Evolutionary conservation across 306 rosid species (phyloP).

Genomic region (Begonia peltatifolia): DNA sequence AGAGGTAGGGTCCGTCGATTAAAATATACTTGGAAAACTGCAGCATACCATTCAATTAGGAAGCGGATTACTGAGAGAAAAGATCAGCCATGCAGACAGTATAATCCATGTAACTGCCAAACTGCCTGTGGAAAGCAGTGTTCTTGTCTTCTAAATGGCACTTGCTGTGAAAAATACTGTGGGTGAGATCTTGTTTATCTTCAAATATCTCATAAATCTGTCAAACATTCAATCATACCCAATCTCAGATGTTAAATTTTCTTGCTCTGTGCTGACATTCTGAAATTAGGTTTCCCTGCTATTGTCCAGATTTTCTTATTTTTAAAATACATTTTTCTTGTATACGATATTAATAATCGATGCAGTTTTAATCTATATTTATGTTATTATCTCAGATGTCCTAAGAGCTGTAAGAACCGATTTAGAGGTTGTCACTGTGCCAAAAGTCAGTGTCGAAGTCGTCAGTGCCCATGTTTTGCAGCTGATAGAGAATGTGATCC

Average conservation of each 20-base stretch:
- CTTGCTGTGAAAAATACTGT: conserved; percentile 97
- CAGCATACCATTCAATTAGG: conserved; percentile 93
- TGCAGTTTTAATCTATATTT: background rate
- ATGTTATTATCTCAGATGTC: conserved; percentile 44
- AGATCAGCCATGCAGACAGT: conserved; percentile 98
- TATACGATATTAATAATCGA: no score
- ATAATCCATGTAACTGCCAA: conserved; percentile 91
- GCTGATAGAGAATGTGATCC: conserved; percentile 99
- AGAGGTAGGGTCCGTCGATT: conserved; percentile 97
- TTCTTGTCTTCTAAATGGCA: conserved; percentile 83
- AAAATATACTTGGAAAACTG: conserved; percentile 96
- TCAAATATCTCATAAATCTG: no score
- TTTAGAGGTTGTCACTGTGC: conserved; percentile 99
- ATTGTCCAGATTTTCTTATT: background rate
- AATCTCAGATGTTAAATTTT: background rate
- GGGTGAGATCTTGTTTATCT: conserved; percentile 49
- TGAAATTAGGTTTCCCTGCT: background rate
- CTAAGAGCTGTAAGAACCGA: conserved; percentile 86
- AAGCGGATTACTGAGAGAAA: conserved; percentile 92
- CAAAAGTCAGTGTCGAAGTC: conserved; percentile 95
- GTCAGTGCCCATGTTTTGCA: conserved; percentile 98
- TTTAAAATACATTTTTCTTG: background rate
- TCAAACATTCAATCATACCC: no score
- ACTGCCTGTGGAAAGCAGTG: conserved; percentile 96
- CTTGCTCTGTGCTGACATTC: background rate